Evolutionary conservation across 1,139 yeast genomes (phyloP), one percentile per base, ranked within the genome.

Genomic region (Yamadazyma diddensiae): DNA sequence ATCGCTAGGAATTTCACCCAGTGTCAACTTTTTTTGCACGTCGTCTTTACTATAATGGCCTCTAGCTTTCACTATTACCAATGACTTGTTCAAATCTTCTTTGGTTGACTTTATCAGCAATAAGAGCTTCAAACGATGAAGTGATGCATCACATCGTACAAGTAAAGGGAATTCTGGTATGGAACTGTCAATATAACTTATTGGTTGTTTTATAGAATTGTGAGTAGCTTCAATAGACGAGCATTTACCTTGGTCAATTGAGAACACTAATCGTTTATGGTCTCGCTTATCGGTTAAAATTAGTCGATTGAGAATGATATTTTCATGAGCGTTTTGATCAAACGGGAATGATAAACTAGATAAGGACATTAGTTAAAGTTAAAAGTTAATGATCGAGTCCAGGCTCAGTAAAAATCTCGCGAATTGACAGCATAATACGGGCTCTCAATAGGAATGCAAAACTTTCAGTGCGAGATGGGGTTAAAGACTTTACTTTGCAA

Each of bases 1-100:
- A 8, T 35, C 26, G 10, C 35, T 29, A 7, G 25, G 5, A 24
- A 22, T 16, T 22, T 17, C 15, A 10, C 22, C 26, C 1, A 8
- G 15, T 11, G 29, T 26, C 5, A 50, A 25, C 3, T 24, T 8
- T 7, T 35, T 27, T 23, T 34, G 38, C 5, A 55, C 35, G 3
- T 32, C 42, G 6, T 37, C 28, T 9, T 43, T 38, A 14, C 41
- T 39, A 22, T 39, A 36, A 6, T 36, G 33, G 6, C 45, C 45
- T 15, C 26, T 44, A 3, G 43, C 30, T 36, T 65, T 65, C 3
- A 60, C 56, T 13, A 64, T 59, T 3, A 59, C 39, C 12, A 65
- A 45, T 9, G 58, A 47, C 25, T 50, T 52, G 4, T 39, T 31
- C 9, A 30, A 21, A 24, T 34, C 32, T 6, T 26, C 30, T 5